phyloP scores from a whole-genome alignment of 2,329 filamentous ascomycete species.

The Periconia sp. region DNA sequence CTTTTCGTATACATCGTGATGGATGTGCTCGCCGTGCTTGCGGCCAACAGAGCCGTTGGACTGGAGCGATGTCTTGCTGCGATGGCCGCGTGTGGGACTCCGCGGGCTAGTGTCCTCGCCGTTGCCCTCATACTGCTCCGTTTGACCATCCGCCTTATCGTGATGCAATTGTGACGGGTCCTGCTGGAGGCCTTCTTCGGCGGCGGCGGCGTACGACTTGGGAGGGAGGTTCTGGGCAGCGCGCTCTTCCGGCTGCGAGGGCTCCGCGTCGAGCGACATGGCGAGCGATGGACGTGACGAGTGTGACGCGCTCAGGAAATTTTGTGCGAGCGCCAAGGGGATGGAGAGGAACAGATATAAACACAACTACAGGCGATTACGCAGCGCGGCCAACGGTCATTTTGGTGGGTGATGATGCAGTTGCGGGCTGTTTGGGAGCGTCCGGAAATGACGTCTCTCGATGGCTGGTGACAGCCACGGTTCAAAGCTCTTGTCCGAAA shows the following conservation, averaged over 20 bases:
- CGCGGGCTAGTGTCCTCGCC: slow-evolving; percentile 41
- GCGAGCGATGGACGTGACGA: slow-evolving; percentile 13
- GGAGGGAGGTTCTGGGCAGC: slow-evolving; percentile 45
- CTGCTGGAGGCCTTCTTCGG: slow-evolving; percentile 37
- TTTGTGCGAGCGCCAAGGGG: too few relatives aligned
- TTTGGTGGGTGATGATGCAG: too few relatives aligned
- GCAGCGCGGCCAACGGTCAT: too few relatives aligned
- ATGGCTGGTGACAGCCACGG: too few relatives aligned
- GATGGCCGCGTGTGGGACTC: slow-evolving; percentile 38
- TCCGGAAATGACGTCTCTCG: too few relatives aligned
- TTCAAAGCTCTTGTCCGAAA: too few relatives aligned
- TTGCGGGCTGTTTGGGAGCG: too few relatives aligned
- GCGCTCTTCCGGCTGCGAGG: slow-evolving; percentile 48
- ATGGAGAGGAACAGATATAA: too few relatives aligned
- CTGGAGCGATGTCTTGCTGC: slow-evolving; percentile 36
- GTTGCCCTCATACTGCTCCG: slow-evolving; percentile 36
- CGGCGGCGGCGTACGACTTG: slow-evolving; percentile 53
- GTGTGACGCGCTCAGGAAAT: too few relatives aligned
- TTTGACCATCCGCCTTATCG: slow-evolving; percentile 6
- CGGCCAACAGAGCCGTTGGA: slow-evolving; percentile 36
- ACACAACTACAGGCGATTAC: too few relatives aligned
- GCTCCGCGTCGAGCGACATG: slow-evolving; percentile 52
- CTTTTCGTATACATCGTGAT: slow-evolving; percentile 51
- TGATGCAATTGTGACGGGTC: slow-evolving; percentile 17
- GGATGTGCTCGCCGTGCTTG: slow-evolving; percentile 32